Evolutionary conservation across 441 rosid species (phyloP), one percentile per base, ranked within the genome.

Genomic region (Pelargonium myrrhifolium): DNA sequence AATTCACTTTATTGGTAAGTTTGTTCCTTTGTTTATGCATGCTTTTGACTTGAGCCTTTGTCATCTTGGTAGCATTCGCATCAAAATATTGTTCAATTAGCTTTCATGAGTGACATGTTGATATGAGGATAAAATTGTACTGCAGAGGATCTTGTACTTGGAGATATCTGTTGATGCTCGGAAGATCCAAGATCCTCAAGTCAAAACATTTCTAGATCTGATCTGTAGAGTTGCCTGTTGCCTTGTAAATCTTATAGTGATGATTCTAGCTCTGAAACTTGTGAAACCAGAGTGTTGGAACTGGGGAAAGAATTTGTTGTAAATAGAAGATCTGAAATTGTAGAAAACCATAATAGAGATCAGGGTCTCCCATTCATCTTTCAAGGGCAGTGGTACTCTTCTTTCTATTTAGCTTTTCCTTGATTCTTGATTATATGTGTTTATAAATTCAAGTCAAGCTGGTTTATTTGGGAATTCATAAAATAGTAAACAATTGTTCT

Each of bases 1-100:
- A 22, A 47, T 82, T 72, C 53, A 47, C 70, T 83, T 83, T 61
- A 69, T 83, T 47, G 93, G 90, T 84, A 71, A 83, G 85, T 77
- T 75, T 51, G 66, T 37, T 56, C 55, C 43, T 28, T 75, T 67
- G 26, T 20, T 60, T 65, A 7, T 65, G 62, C 26, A 9, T 15
- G 53, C n/a, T 51, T 45, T 20, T 43, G 61, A 45, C 17, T 2
- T 24, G 6, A 26, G 12, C 9, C 20, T 11, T 17, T 15, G 15
- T 15, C 62, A 21, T 35, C 21, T 1, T 59, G 15, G 17, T 31
- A 59, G 39, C 17, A 14, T n/a, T 21, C 12, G 37, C 22, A 39
- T 8, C 14, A 55, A 26, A 28, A 18, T 60, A 5, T 20, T 22
- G 24, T 18, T 22, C n/a, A 15, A 40, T 17, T 66, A 12, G 59